Base-by-base conservation (phyloP, 352 stramenopile species). In the Phytophthora fragariae region DNA sequence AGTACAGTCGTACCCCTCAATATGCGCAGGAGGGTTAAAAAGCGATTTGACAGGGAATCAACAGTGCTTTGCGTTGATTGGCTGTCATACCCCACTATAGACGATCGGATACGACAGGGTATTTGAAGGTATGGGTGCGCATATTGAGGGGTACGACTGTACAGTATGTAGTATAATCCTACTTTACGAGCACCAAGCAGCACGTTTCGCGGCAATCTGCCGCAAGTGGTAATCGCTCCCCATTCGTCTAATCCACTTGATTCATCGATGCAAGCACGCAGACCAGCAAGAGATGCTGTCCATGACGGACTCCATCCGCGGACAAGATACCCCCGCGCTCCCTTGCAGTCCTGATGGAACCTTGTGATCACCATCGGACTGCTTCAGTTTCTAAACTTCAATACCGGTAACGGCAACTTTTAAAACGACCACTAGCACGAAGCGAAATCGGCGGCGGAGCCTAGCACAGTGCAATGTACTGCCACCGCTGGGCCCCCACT, bases 161-260 rank as follows among this genome's bases (percentile, higher is more conserved):
- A 21, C 19, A 21, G 0, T 1, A 21, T 21, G 19, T 0, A 44
- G 37, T 17, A 15, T 5, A 44, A 44, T 44, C 37, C 37, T 44
- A 27, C 24, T 27, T 27, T 27, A 27, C 24, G 24, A 27, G 24
- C 24, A 27, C 24, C 24, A 27, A 27, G 24, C 24, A 27, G 24
- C 24, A 27, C 24, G 24, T 3, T 27, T 3, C 24, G 37, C 11
- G 37, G 37, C 11, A 44, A 14, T 7, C 5, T 44, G 37, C 11
- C 37, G 15, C 37, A 44, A 10, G 11, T 44, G 37, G 10, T 44
- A 11, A 44, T 11, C 14, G 37, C 11, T 14, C 10, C 37, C 14
- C 3, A 15, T 14, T 4, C 41, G 41, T 50, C 17, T 14, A 50
- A 21, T 24, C 41, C 57, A 55, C 57, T 63, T 63, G 57, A 54